A percentile compares a stretch with the other conserved stretches of the same genome.
Evolutionary conservation across 2,329 filamentous ascomycete species (phyloP).

Genomic region (Penicillium frequentans): DNA sequence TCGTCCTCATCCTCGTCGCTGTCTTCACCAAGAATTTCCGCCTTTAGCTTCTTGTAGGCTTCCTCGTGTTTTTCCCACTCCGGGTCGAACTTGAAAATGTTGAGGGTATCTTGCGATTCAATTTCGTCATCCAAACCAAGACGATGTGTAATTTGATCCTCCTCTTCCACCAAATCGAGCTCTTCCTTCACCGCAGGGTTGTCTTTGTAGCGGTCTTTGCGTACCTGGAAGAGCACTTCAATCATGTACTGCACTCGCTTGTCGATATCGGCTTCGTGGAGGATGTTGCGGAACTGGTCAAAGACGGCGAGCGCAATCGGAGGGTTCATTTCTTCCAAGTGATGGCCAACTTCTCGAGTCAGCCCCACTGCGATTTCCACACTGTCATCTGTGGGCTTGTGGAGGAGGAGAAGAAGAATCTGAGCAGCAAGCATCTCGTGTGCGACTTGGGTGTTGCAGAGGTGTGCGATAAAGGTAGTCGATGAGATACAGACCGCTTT

Average conservation of each 20-base stretch:
- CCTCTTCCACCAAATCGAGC: conserved; percentile 91
- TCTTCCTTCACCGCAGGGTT: conserved; percentile 89
- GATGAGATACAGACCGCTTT: conserved; percentile 92
- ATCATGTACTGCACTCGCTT: conserved; percentile 99
- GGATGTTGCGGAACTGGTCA: conserved; percentile 90
- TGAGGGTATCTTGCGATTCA: conserved; percentile 81
- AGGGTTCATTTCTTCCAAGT: conserved; percentile 91
- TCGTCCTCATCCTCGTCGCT: conserved; percentile 81
- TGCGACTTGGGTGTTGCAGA: conserved; percentile 94
- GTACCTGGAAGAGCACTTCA: conserved; percentile 92
- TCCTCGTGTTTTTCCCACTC: conserved; percentile 90
- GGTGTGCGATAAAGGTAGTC: conserved; percentile 90
- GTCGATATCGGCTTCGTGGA: conserved; percentile 96
- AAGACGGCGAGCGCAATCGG: conserved; percentile 87
- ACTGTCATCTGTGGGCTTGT: conserved; percentile 95
- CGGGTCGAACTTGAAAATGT: conserved; percentile 92
- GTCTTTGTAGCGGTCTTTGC: conserved; percentile 96
- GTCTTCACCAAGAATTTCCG: conserved; percentile 91
- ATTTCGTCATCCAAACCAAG: conserved; percentile 80
- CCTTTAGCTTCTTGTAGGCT: conserved; percentile 85
- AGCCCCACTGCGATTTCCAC: conserved; percentile 96
- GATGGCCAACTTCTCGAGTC: conserved; percentile 88
- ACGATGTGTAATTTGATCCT: conserved; percentile 94
- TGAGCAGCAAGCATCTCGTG: conserved; percentile 93
- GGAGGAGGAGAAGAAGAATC: conserved; percentile 84